Base-by-base conservation (phyloP, 2,329 filamentous ascomycete species). In the Colletotrichum siamense region DNA sequence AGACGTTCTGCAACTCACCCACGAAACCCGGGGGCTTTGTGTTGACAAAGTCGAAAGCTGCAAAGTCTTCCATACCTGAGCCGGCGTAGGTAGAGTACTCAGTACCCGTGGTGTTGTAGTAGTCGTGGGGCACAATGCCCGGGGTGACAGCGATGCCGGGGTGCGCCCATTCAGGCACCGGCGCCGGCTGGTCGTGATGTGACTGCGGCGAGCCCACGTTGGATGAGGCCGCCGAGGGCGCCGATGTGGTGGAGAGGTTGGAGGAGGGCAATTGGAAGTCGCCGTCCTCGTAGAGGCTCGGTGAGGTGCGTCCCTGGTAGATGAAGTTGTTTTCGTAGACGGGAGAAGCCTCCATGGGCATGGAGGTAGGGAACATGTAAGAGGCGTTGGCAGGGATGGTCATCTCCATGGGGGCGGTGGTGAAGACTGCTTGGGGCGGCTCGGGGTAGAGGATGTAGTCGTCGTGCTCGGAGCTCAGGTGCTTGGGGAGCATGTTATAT, bases 181-280 rank as follows among this genome's bases (percentile, higher is more conserved):
- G 87, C 77, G 90, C 90, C 78, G 90, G 84, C 79, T 91, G 90
- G 72, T 89, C 89, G 80, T 91, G 89, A 78, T 90, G 89, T 3
- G 92, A 93, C 80, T 92, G 91, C 30, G 93, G 93, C 26, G 93
- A 95, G 73, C 92, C 92, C 77, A 93, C 90, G 70, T 91, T 91
- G 10, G 93, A 94, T 2, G 93, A 94, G 8, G 92, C 88, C 6
- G 91, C 91, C 68, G 93, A 94, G 69, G 87, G 91, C 72, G 85
- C 92, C 75, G 91, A 94, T 28, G 88, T 89, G 76, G 89, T 92
- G 77, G 89, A 95, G 77, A 90, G 88, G 81, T 89, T 92, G 68
- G 89, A 93, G 34, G 89, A 91, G 18, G 89, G 87, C 28, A 89
- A 81, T 75, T 85, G 84, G 81, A 89, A 82, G 24, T 91, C 89